These are phyloP conservation scores for Cutaneotrichosporon cutaneum DNA, from an alignment of 1,284 basidiomycete species.

Conservation along the genomic window DNA sequence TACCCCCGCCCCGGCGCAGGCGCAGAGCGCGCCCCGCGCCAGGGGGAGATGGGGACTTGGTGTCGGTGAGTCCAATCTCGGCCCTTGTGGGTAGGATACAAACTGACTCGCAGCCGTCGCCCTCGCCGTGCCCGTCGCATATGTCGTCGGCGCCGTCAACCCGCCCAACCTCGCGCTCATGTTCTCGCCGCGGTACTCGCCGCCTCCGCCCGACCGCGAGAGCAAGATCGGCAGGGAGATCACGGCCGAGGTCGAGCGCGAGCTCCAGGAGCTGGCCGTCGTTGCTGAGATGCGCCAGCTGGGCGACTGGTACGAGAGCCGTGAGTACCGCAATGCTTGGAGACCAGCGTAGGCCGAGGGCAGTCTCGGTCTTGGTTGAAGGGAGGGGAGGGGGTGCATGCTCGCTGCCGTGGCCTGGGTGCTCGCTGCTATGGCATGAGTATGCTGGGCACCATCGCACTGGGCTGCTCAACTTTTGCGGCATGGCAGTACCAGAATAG, in stretches of 20 bases:
- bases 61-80: constrained; percentile 11
- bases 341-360: too few species aligned
- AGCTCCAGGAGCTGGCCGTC: constrained; percentile 65
- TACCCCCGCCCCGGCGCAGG: not conserved
- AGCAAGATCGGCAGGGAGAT: constrained; percentile 65
- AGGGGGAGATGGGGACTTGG: constrained; percentile 10
- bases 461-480: too few species aligned
- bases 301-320: constrained; percentile 51
- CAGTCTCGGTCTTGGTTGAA: not conserved
- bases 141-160: constrained; percentile 61
- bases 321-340: constrained; percentile 34
- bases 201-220: constrained; percentile 64
- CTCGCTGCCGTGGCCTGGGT: too few species aligned
- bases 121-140: constrained; percentile 43
- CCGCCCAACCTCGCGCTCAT: constrained; percentile 64
- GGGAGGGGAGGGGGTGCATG: not conserved
- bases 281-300: constrained; percentile 58
- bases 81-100: not conserved
- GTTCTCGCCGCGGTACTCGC: constrained; percentile 69
- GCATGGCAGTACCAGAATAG: too few species aligned
- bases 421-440: too few species aligned
- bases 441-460: too few species aligned
- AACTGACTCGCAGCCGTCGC: constrained; percentile 31
- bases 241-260: constrained; percentile 64
- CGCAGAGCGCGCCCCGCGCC: not conserved